A percentile compares a stretch with the other conserved stretches of the same genome.
phyloP scores from a whole-genome alignment of 306 rosid genomes.

The Hippophae rhamnoides region DNA sequence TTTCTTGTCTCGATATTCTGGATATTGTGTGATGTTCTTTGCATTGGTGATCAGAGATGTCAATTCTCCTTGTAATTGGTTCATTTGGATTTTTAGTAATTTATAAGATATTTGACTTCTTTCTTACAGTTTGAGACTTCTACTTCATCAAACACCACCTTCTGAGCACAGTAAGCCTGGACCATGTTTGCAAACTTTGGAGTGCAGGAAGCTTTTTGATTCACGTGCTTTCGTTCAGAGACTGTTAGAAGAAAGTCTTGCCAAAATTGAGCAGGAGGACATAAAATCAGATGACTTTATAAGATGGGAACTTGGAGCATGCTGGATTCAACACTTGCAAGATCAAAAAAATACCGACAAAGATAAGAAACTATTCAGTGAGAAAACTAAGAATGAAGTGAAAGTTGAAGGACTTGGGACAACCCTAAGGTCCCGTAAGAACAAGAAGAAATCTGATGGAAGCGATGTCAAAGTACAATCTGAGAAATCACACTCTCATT shows the following conservation, averaged over 20 bases:
- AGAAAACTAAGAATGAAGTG: slow-evolving; percentile 73
- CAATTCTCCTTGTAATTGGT: no score
- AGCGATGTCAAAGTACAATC: slow-evolving; percentile 35
- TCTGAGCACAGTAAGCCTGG: slow-evolving; percentile 47
- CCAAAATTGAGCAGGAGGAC: slow-evolving; percentile 73
- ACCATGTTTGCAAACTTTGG: slow-evolving; percentile 35
- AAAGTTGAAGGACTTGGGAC: slow-evolving; percentile 96
- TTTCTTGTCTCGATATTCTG: no score
- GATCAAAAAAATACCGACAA: slow-evolving; percentile 80
- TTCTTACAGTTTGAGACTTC: slow-evolving; percentile 66
- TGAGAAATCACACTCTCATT: slow-evolving; percentile 33
- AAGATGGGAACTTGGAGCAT: slow-evolving; percentile 99
- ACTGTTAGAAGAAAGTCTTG: slow-evolving; percentile 61
- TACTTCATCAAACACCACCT: slow-evolving; percentile 58
- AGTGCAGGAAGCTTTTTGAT: slow-evolving; percentile 45
- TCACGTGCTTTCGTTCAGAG: slow-evolving; percentile 51
- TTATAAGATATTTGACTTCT: slow-evolving; percentile 11
- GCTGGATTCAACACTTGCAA: slow-evolving; percentile 98
- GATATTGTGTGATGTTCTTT: no score
- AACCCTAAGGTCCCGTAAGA: slow-evolving; percentile 80
- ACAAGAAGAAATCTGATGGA: slow-evolving; percentile 60
- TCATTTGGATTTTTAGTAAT: no score
- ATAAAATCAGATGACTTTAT: slow-evolving; percentile 42
- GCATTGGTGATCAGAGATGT: no score
- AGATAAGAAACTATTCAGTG: slow-evolving; percentile 64